Percentiles rank a stretch among this genome's conserved stretches.
Conservation (phyloP, 73 alveolate species). For the Chromera velia region DNA sequence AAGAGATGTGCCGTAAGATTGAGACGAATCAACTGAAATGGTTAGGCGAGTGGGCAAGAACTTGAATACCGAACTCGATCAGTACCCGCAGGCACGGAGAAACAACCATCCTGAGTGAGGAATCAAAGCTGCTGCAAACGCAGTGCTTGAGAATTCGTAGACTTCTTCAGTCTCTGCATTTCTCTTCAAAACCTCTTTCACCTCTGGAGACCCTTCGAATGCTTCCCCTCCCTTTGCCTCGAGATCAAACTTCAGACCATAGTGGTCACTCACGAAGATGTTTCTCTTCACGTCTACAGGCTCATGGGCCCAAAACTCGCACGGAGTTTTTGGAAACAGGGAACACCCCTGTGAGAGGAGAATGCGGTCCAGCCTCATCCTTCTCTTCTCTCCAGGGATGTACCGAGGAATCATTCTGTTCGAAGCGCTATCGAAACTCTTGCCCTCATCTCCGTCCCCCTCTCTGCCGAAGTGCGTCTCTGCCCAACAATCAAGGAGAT, state of each 20-base stretch:
- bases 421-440: neutral
- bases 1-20: no score
- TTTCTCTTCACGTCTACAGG: neutral
- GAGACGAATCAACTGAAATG: no score
- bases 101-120: no score
- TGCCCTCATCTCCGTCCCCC: neutral
- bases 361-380: slow-evolving; percentile 4
- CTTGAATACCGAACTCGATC: no score
- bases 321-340: neutral
- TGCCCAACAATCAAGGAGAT: slow-evolving; percentile 1
- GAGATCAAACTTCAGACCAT: neutral
- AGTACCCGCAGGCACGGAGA: no score
- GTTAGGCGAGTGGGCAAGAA: no score
- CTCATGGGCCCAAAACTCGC: neutral
- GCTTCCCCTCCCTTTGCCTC: no score
- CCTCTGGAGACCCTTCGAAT: no score
- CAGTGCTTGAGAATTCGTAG: no score
- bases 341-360: neutral
- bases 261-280: neutral
- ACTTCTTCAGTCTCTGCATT: no score
- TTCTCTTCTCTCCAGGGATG: slow-evolving; percentile 7
- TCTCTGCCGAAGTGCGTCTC: slow-evolving; percentile 1
- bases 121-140: no score
- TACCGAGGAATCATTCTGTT: slow-evolving; percentile 7
- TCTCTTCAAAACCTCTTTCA: no score